Percentiles rank a stretch among this genome's conserved stretches.
Evolutionary conservation across 1,139 yeast species (phyloP).

Genomic region (Protomyces lactucae-debilis): DNA sequence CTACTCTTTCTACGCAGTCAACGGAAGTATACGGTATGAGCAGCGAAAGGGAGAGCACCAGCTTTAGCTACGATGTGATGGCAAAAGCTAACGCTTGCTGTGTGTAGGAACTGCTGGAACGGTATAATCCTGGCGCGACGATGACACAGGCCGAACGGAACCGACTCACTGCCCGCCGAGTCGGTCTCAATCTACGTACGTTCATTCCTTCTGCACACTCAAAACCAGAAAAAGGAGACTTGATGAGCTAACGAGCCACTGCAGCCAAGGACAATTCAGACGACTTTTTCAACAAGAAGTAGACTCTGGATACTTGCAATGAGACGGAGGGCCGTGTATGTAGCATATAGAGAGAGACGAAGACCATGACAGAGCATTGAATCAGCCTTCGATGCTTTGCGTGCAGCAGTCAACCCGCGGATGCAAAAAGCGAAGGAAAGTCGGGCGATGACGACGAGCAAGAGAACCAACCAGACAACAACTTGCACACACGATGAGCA

Average conservation of each 20-base stretch:
- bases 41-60: too few species aligned
- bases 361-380: too few species aligned
- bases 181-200: conserved; percentile 62
- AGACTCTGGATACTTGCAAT: too few species aligned
- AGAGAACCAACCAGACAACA: background rate
- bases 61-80: too few species aligned
- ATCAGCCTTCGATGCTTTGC: background rate
- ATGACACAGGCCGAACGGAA: conserved; percentile 76
- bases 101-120: conserved; percentile 56
- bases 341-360: background rate
- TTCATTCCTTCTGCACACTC: background rate
- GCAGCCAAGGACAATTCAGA: conserved; percentile 38
- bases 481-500: conserved; percentile 1
- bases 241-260: background rate
- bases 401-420: background rate
- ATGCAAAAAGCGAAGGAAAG: background rate
- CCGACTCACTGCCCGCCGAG: conserved; percentile 72
- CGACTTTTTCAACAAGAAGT: conserved; percentile 11
- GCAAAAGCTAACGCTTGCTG: too few species aligned
- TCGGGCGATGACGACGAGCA: background rate
- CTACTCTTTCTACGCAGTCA: conserved; percentile 62
- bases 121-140: conserved; percentile 80
- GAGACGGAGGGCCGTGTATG: background rate
- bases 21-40: conserved; percentile 53
- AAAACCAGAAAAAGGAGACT: background rate